phyloP scores from a whole-genome alignment of 768 basidiomycete genomes.

The Agaricus sinodeliciosus region DNA sequence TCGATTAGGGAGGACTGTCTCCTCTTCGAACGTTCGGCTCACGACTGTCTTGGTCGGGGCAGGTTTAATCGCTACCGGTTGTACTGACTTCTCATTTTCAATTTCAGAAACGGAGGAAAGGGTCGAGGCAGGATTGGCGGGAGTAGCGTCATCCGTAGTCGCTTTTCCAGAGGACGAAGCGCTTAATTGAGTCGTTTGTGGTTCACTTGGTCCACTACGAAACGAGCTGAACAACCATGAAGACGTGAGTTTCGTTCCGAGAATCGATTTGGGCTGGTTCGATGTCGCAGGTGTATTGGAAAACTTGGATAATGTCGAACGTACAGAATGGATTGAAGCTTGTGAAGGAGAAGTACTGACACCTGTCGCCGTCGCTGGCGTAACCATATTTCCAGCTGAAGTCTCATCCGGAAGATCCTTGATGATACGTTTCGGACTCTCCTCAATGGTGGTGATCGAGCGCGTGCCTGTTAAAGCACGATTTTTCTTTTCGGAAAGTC shows the following conservation, averaged over 20 bases:
- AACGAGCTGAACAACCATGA: conserved; percentile 81
- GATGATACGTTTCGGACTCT: conserved; percentile 50
- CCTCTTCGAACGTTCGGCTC: conserved; percentile 55
- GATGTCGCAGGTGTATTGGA: conserved; percentile 15
- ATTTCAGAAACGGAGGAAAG: conserved; percentile 22
- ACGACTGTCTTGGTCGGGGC: conserved; percentile 35
- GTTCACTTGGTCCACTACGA: conserved; percentile 54
- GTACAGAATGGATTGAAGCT: conserved; percentile 53
- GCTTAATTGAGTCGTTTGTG: conserved; percentile 52
- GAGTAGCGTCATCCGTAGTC: conserved; percentile 22
- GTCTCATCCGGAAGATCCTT: conserved; percentile 47
- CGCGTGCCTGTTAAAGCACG: conserved; percentile 43
- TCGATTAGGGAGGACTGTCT: conserved; percentile 38
- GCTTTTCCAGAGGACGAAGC: conserved; percentile 33
- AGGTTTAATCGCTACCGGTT: conserved; percentile 39
- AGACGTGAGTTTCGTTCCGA: conserved; percentile 58
- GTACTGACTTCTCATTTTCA: conserved; percentile 16
- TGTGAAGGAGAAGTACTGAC: conserved; percentile 62
- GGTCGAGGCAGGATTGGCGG: conserved; percentile 19
- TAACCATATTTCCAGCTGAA: conserved; percentile 16
- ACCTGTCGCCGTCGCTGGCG: conserved; percentile 20
- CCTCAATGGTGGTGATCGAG: conserved; percentile 58
- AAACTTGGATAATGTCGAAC: conserved; percentile 34
- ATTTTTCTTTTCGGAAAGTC: conserved; percentile 37
- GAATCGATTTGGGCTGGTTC: conserved; percentile 26